These are phyloP conservation scores for Grosmannia clavigera DNA, from an alignment of 2,329 filamentous ascomycete species.

Conservation along the genomic window DNA sequence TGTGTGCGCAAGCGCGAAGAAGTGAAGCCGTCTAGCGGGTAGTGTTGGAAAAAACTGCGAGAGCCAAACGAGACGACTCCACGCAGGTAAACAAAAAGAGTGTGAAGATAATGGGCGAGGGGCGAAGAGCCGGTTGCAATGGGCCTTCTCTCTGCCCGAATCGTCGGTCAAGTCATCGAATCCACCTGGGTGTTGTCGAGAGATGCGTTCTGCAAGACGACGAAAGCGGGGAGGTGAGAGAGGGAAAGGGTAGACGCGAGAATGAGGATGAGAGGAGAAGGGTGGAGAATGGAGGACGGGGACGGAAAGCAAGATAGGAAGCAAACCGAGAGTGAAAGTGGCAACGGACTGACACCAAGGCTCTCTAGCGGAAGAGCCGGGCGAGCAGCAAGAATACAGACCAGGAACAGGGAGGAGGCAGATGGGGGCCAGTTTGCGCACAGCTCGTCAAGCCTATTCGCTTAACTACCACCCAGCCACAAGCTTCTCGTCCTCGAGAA, in stretches of 20 bases:
- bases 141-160: conserved; percentile 17
- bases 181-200: conserved; percentile 18
- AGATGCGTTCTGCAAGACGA: conserved; percentile 15
- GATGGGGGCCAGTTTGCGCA: not conserved
- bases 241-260: conserved; percentile 11
- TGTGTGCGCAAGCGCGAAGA: not conserved
- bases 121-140: conserved; percentile 16
- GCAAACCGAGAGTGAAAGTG: not conserved
- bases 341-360: not conserved
- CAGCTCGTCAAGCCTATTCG: too few relatives aligned
- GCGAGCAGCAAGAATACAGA: conserved; percentile 10
- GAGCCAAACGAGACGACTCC: not conserved
- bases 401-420: conserved; percentile 3
- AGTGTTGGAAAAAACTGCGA: not conserved
- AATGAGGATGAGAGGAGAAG: not conserved
- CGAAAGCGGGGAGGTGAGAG: conserved; percentile 9
- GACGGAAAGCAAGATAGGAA: conserved; percentile 14
- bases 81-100: not conserved
- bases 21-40: not conserved
- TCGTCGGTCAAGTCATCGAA: conserved; percentile 34
- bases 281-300: not conserved
- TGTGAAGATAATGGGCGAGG: not conserved
- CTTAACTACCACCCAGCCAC: too few relatives aligned
- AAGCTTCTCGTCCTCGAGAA: too few relatives aligned
- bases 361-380: conserved; percentile 3